Base-by-base conservation (phyloP, 352 stramenopile species). In the Blastocystis sp. region DNA sequence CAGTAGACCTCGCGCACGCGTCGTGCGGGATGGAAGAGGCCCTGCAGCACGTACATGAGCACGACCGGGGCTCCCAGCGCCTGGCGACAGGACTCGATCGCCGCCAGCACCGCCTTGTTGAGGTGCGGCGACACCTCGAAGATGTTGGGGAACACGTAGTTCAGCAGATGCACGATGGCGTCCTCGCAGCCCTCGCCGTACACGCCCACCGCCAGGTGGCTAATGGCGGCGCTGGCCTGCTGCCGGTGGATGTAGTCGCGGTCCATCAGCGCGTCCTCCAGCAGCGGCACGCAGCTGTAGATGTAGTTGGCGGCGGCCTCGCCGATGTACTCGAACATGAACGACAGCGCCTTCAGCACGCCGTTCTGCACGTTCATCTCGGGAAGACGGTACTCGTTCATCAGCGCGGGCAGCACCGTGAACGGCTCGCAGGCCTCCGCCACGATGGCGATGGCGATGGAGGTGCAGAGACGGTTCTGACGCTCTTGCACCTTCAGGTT, bases 241-340 rank as follows among this genome's bases (percentile, higher is more conserved):
- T 92, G 90, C 21, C 96, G 94, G 90, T 99, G 96, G 42, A 99
- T 96, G 67, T 97, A 89, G 88, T 99, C 96, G 46, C 95, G 93
- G 87, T 99, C 95, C 94, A 98, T 98, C 9, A 99, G 91, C 46
- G 96, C 96, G 89, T 99, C 96, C 87, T 98, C 94, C 21, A 99
- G 91, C 71, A 99, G 88, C 21, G 96, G 95, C 2, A 94, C 92
- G n/a, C 98, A 95, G 1, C 95, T 94, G 89, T 98, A 98, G 61
- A 99, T 98, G 89, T 99, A 99, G 89, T 99, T 96, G 89, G 97
- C 98, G 75, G 93, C 94, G 93, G 98, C 97, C 87, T 98, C 94
- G 81, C 96, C 96, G 91, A 99, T 99, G 91, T 99, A 99, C 91
- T 99, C 94, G 88, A 99, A 99, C 95, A 99, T 98, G 90, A 99